phyloP scores from a whole-genome alignment of 1,139 yeast species.

The Diutina sp. region DNA sequence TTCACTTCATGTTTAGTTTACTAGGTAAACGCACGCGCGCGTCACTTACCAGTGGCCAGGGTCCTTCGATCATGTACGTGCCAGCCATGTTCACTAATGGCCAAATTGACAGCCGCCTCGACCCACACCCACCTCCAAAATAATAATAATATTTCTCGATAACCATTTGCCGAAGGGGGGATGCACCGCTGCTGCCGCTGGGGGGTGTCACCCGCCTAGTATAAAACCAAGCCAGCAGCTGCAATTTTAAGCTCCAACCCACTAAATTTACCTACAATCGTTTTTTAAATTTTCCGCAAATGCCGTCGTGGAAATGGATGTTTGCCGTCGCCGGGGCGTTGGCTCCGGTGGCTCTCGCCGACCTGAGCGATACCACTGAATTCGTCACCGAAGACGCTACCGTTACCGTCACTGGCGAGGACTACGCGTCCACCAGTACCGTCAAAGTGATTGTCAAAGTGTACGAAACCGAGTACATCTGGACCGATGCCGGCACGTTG shows the following conservation, averaged over 20 bases:
- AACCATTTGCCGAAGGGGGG: too few relatives aligned
- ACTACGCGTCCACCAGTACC: background rate
- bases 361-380: background rate
- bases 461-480: conserved; percentile 1
- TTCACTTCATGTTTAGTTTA: too few relatives aligned
- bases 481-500: conserved; percentile 1
- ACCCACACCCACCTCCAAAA: background rate
- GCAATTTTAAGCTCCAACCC: too few relatives aligned
- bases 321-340: background rate
- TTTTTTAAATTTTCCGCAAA: too few relatives aligned
- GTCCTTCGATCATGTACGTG: background rate
- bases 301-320: background rate
- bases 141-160: background rate
- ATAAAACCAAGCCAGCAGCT: too few relatives aligned
- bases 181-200: too few relatives aligned
- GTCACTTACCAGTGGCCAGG: background rate
- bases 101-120: background rate
- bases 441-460: background rate
- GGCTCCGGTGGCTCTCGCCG: background rate
- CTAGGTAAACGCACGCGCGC: background rate
- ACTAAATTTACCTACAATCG: too few relatives aligned
- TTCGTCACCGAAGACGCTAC: background rate
- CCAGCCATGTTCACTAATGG: background rate
- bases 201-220: too few relatives aligned
- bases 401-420: background rate